Evolutionary conservation across 2,329 filamentous ascomycete genomes (phyloP), one percentile per base, ranked within the genome.

Genomic region (Pseudogymnoascus sp.): DNA sequence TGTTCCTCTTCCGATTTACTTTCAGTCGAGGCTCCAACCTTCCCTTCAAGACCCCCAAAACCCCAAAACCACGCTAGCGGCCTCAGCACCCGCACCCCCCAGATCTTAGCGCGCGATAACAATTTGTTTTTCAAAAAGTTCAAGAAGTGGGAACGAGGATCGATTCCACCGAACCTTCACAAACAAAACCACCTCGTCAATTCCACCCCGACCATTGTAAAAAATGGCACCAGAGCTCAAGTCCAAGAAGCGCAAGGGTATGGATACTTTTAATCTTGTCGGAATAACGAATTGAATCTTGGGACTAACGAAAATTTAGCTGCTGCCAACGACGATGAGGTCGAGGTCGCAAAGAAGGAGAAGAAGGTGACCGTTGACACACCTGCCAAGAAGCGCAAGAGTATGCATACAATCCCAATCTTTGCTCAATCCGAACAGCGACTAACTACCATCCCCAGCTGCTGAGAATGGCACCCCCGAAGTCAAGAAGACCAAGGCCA

Each of bases 241-340:
- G 69, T 76, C 76, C 43, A 85, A 81, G 73, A 85, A 85, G 79
- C 79, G 80, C 75, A 83, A 83, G 71, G 78, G 81, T 81, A 73
- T 63, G 69, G 67, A 67, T 3, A 11, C 43, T 6, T 5, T 57
- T 19, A 14, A 4, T 34, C 1, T 34, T 3, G n/a, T 57, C 63
- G 11, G n/a, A 60, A 34, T 57, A 19, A 13, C 28, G 1, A 28
- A 57, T 57, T 57, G 51, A 34, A 34, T 25, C 43, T 60, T 25
- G 39, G 39, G 66, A 14, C 63, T 68, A 62, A 67, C 65, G 66
- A 65, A 68, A 60, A 54, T 21, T 21, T 51, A 74, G 75, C 75
- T 69, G 75, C 77, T 34, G 71, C 74, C 62, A 73, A 74, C 48
- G 71, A 73, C 60, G 75, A 72, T 63, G 74, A 73, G 39, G 68